Evolutionary conservation across 139 green algal species (phyloP).

Genomic region (Diplosphaera chodatii): DNA sequence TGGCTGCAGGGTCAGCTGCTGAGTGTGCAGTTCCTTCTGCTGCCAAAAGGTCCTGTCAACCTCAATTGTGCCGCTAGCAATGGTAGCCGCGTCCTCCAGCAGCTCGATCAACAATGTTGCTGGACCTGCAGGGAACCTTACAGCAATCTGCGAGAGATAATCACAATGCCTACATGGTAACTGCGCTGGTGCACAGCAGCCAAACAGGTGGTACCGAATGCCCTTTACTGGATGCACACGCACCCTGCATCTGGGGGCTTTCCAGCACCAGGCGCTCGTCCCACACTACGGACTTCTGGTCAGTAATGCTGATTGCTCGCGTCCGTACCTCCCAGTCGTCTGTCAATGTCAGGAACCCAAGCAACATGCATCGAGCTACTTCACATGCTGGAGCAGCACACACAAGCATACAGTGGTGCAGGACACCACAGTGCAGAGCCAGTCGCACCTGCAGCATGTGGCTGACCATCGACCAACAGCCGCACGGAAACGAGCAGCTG

Average conservation of each 20-base stretch:
- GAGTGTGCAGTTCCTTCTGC: neutral
- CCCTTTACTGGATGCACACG: no score
- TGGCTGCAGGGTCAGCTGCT: neutral
- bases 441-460: neutral
- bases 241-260: constrained; percentile 14
- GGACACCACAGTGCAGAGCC: no score
- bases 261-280: constrained; percentile 55
- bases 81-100: constrained; percentile 23
- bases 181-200: no score
- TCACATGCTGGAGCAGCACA: no score
- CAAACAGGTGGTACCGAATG: no score
- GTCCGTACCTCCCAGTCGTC: constrained; percentile 8
- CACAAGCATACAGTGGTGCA: no score
- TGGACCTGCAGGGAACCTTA: no score
- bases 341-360: no score
- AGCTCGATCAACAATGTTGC: constrained; percentile 36
- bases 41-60: constrained; percentile 13
- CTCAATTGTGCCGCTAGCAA: constrained; percentile 19
- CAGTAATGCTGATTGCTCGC: neutral
- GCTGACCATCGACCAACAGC: neutral
- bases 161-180: no score
- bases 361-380: no score
- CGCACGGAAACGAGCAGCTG: neutral
- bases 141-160: no score
- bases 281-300: constrained; percentile 26